A percentile compares a stretch with the other conserved stretches of the same genome.
Evolutionary conservation across 768 basidiomycete species (phyloP).

Genomic region (Tremella mesenterica): DNA sequence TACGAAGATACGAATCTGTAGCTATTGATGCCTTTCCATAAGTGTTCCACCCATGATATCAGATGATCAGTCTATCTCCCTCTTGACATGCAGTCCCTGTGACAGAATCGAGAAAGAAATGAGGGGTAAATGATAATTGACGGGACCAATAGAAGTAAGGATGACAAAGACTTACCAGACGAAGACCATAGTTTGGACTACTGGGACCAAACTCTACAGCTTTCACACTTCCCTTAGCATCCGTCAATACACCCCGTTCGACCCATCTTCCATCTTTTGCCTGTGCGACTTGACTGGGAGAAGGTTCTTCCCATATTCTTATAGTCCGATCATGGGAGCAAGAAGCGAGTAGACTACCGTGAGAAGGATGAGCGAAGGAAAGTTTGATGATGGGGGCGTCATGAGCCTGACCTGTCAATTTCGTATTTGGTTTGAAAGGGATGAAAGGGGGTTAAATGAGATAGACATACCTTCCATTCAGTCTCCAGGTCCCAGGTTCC

Average conservation of each 20-base stretch:
- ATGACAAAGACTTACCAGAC: constrained; percentile 52
- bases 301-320: constrained; percentile 75
- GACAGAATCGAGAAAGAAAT: not conserved
- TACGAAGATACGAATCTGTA: constrained; percentile 73
- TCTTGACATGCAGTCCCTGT: not conserved
- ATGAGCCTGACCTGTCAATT: constrained; percentile 59
- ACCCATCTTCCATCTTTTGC: constrained; percentile 30
- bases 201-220: constrained; percentile 79
- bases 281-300: not conserved
- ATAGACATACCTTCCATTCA: constrained; percentile 80
- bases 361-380: constrained; percentile 87
- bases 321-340: constrained; percentile 84
- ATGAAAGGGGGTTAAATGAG: not conserved
- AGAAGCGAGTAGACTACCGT: constrained; percentile 76
- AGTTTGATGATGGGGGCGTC: constrained; percentile 78
- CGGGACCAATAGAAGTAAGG: not conserved
- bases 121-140: not conserved
- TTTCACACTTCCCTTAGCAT: constrained; percentile 77
- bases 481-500: constrained; percentile 71
- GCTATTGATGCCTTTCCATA: constrained; percentile 67
- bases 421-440: not conserved
- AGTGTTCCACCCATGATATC: not conserved
- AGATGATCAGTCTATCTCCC: not conserved
- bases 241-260: constrained; percentile 56
- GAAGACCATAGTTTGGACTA: constrained; percentile 63